Percentiles rank a stretch among this genome's conserved stretches.
Conservation (phyloP, 352 stramenopile genomes). For the Aphanomyces euteiches region DNA sequence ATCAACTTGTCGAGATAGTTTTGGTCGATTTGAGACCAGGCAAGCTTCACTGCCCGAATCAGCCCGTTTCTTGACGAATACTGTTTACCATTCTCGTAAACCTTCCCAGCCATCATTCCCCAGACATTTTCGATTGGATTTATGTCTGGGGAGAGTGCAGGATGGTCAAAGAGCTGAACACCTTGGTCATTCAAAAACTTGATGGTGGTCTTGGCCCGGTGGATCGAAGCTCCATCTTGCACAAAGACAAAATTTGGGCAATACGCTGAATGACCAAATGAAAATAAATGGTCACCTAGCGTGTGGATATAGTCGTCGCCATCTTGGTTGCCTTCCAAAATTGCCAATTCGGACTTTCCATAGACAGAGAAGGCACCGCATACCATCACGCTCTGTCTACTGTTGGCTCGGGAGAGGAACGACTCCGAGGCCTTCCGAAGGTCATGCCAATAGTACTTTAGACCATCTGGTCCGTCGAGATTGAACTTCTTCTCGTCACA, state of each 20-base stretch:
- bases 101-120: no score
- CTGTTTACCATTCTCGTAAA: no score
- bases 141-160: no score
- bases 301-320: slow-evolving; percentile 3
- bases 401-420: background rate
- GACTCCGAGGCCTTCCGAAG: slow-evolving; percentile 36
- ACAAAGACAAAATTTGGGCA: background rate
- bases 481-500: slow-evolving; percentile 50
- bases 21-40: no score
- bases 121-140: no score
- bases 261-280: background rate
- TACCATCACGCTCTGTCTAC: background rate
- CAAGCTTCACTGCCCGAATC: no score
- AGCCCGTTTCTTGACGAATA: no score
- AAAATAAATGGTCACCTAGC: background rate
- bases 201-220: background rate
- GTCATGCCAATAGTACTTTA: no score
- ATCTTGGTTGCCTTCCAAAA: slow-evolving; percentile 5
- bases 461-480: slow-evolving; percentile 40
- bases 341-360: background rate
- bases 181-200: background rate
- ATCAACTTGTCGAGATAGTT: no score
- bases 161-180: background rate
- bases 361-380: background rate
- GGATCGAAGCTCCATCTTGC: slow-evolving; percentile 5